Evolutionary conservation across 2,329 filamentous ascomycete species (phyloP), one percentile per base, ranked within the genome.

Genomic region (Chaetomiaceae sp.): DNA sequence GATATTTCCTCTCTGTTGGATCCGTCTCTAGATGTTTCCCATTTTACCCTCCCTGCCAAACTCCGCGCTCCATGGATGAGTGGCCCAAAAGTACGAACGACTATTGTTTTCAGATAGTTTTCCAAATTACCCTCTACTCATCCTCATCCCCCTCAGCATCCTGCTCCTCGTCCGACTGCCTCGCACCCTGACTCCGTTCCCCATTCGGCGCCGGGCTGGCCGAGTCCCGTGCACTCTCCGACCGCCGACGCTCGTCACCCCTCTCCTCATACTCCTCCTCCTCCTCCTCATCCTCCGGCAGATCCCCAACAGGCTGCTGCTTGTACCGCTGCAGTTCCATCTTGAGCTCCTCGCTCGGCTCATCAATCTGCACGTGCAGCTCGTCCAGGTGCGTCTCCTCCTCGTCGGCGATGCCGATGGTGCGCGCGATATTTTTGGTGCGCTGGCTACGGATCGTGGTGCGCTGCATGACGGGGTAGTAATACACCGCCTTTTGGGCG

Each of bases 391-490:
- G 73, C 61, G 77, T 72, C 59, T 77, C 75, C 53, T 78, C 74
- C 49, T 78, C 72, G 33, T 78, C 74, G 27, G 73, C 67, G 25
- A 75, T 65, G 53, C 74, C 77, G 40, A 72, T 71, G 29, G 72
- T 79, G 43, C 79, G 77, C 42, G 80, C 76, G 59, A 85, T 83
- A 64, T 83, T 83, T 73, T 81, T 84, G 56, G 76, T 79, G 54
- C 83, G 77, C 68, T 84, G 82, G 27, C 81, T 82, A 40, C 82
- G 75, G 62, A 87, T 81, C 20, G 76, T 75, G 43, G 77, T 81
- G 50, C 81, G 79, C 67, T 86, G 82, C 70, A 87, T 80, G 58
- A 87, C 76, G 4, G 84, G 84, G 62, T 87, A 87, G 69, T 86
- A 87, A 67, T 84, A 86, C 12, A 78, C 80, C 6, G 77, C 83